These are phyloP conservation scores for Waitea zeae DNA, from an alignment of 1,284 basidiomycete genomes.

Conservation along the genomic window DNA sequence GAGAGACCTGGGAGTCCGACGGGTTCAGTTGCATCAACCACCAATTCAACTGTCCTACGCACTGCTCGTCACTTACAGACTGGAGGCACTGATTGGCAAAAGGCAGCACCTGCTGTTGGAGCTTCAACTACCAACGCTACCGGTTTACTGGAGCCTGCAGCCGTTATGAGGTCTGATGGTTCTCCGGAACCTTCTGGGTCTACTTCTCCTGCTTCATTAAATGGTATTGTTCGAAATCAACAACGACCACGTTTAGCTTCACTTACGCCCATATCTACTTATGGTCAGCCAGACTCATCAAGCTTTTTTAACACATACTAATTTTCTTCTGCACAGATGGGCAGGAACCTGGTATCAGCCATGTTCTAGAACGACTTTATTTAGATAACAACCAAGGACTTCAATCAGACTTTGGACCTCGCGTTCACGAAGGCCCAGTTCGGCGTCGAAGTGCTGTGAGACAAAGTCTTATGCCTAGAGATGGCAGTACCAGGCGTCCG, in stretches of 20 bases:
- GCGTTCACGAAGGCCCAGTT: slow-evolving; percentile 61
- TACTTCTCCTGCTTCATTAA: slow-evolving; percentile 48
- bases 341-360: slow-evolving; percentile 73
- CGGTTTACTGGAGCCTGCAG: slow-evolving; percentile 57
- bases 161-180: slow-evolving; percentile 39
- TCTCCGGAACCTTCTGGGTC: slow-evolving; percentile 52
- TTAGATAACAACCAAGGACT: slow-evolving; percentile 73
- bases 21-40: slow-evolving; percentile 51
- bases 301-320: neutral
- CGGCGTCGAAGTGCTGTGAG: slow-evolving; percentile 56
- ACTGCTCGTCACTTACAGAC: slow-evolving; percentile 43
- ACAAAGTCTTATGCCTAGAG: slow-evolving; percentile 43
- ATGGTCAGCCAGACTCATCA: slow-evolving; percentile 29
- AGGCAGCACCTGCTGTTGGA: slow-evolving; percentile 72
- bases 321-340: slow-evolving; percentile 35
- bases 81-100: slow-evolving; percentile 52
- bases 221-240: slow-evolving; percentile 29
- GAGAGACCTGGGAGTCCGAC: slow-evolving; percentile 55
- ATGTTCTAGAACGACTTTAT: slow-evolving; percentile 78
- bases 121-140: slow-evolving; percentile 63
- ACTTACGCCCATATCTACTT: slow-evolving; percentile 42
- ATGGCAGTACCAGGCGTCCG: slow-evolving; percentile 32
- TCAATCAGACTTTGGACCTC: slow-evolving; percentile 79
- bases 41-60: slow-evolving; percentile 45
- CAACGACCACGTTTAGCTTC: slow-evolving; percentile 28